phyloP scores from a whole-genome alignment of 176 grass and related monocot species.

The Bonia amplexicaulis region DNA sequence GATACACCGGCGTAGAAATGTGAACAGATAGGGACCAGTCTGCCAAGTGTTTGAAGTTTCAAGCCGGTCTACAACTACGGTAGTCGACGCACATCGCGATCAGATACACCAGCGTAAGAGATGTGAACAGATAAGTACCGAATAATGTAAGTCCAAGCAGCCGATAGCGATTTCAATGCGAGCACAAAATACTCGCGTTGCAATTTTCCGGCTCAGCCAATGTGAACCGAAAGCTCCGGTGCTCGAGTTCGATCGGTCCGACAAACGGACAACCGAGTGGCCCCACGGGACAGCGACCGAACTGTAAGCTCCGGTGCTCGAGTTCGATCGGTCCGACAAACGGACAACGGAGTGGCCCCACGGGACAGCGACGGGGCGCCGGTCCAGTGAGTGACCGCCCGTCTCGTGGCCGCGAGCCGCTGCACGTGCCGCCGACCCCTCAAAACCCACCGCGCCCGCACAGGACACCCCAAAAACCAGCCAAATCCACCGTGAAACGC shows the following conservation, averaged over 20 bases:
- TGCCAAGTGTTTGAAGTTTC: not conserved
- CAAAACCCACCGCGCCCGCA: not conserved
- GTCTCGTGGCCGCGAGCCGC: constrained; percentile 11
- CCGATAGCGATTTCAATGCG: not conserved
- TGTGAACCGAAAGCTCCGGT: not conserved
- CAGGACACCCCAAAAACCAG: not conserved
- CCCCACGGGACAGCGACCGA: constrained; percentile 14
- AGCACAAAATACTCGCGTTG: not conserved
- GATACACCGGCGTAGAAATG: not conserved
- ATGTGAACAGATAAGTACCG: not conserved
- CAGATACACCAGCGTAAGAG: not conserved
- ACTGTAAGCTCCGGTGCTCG: not conserved
- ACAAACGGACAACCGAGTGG: constrained; percentile 7
- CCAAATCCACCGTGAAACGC: not conserved
- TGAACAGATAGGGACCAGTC: no score
- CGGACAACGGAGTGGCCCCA: not conserved
- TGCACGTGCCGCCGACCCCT: constrained; percentile 24
- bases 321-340: not conserved
- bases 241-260: not conserved
- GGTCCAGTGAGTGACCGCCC: constrained; percentile 14
- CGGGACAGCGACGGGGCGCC: constrained; percentile 13
- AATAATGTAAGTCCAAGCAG: not conserved
- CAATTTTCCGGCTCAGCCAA: not conserved
- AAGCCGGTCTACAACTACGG: not conserved
- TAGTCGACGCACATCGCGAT: not conserved